A percentile compares a stretch with the other conserved stretches of the same genome.
Evolutionary conservation across 768 basidiomycete genomes (phyloP).

Genomic region (Psilocybe azurescens): DNA sequence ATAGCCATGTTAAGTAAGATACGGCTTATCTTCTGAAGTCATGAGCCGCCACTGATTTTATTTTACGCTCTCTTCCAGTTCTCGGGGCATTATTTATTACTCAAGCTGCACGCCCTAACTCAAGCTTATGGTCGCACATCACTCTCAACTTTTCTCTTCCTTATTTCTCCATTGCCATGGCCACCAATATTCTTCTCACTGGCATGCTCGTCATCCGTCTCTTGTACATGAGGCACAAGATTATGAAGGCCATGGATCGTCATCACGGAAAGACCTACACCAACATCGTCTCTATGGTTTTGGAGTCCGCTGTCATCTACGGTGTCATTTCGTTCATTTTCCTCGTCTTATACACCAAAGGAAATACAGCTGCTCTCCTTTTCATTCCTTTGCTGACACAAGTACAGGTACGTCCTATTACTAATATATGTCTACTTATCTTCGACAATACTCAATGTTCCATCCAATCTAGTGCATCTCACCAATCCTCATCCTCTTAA

Average conservation of each 20-base stretch:
- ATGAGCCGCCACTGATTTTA: too few relatives aligned
- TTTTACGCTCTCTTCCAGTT: slow-evolving; percentile 5
- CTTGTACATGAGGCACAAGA: slow-evolving; percentile 23
- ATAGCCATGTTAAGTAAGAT: slow-evolving; percentile 14
- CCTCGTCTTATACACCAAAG: slow-evolving; percentile 28
- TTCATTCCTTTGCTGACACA: slow-evolving; percentile 26
- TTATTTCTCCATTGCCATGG: slow-evolving; percentile 31
- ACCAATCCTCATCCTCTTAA: too few relatives aligned
- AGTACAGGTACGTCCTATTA: slow-evolving; percentile 23
- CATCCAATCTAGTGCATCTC: too few relatives aligned
- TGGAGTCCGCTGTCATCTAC: slow-evolving; percentile 38
- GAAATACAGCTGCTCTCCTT: slow-evolving; percentile 21
- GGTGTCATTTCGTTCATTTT: slow-evolving; percentile 30
- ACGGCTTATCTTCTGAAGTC: too few relatives aligned
- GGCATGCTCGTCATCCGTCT: slow-evolving; percentile 30
- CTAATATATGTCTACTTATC: too few relatives aligned
- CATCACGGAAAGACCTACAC: slow-evolving; percentile 24
- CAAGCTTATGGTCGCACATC: slow-evolving; percentile 14
- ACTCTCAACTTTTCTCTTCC: slow-evolving; percentile 27
- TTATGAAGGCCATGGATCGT: slow-evolving; percentile 8
- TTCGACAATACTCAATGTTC: too few relatives aligned
- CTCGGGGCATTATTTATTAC: slow-evolving; percentile 21
- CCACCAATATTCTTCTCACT: slow-evolving; percentile 34
- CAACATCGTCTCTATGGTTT: slow-evolving; percentile 30
- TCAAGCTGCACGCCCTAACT: slow-evolving; percentile 19